Percentiles rank a stretch among this genome's conserved stretches.
Conservation (phyloP, 116 monocot genomes). For the Iris pallida region DNA sequence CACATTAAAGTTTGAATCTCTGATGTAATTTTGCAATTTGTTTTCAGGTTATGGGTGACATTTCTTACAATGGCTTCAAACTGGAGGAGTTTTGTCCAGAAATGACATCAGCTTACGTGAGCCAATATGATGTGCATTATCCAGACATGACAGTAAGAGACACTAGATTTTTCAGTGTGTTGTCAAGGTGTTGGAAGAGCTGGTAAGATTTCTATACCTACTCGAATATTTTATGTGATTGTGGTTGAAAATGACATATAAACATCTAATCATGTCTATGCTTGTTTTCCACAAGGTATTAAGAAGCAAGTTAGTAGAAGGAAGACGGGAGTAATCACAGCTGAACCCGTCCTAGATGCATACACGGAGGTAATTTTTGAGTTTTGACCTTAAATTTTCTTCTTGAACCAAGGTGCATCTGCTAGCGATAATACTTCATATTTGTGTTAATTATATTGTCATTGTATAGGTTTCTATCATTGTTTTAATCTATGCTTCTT, state of each 20-base stretch:
- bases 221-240: not conserved
- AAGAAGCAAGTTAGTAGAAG: too few species aligned
- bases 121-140: slow-evolving; percentile 16
- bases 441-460: too few species aligned
- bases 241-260: not conserved
- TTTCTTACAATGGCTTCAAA: slow-evolving; percentile 17
- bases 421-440: too few species aligned
- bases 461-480: too few species aligned
- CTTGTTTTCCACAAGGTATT: not conserved
- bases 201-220: not conserved
- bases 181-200: slow-evolving; percentile 18
- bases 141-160: slow-evolving; percentile 22
- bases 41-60: slow-evolving; percentile 13
- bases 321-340: too few species aligned
- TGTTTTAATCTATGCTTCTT: too few species aligned
- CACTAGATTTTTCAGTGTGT: slow-evolving; percentile 17
- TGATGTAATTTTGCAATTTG: too few species aligned
- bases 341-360: too few species aligned
- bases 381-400: too few species aligned
- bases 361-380: too few species aligned
- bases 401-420: too few species aligned
- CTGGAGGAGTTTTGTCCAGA: slow-evolving; percentile 9
- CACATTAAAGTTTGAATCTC: too few species aligned
- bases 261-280: not conserved
- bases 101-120: slow-evolving; percentile 19